These are phyloP conservation scores for Coelastrella sp. DNA, from an alignment of 139 green algal genomes.

Conservation along the genomic window DNA sequence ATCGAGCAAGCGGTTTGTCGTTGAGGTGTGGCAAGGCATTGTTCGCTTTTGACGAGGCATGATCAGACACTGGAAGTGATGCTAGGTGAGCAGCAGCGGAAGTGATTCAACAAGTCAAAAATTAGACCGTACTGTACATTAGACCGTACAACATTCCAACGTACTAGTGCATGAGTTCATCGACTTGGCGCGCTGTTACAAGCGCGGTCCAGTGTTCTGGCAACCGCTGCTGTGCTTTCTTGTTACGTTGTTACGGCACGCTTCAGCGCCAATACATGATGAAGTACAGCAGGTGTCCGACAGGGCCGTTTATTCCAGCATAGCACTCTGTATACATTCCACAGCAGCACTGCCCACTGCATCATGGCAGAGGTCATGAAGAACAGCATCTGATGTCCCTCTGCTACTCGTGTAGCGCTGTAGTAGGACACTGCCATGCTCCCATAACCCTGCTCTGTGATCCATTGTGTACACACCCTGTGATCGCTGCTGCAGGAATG, in stretches of 20 bases:
- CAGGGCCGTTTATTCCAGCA: too few species aligned
- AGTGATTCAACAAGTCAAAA: neutral
- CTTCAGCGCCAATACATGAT: neutral
- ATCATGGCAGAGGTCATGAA: neutral
- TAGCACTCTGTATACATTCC: neutral
- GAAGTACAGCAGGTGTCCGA: neutral
- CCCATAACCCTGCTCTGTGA: neutral
- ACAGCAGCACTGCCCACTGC: neutral
- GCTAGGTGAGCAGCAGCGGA: neutral
- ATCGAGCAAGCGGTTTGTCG: neutral
- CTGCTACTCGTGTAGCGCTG: neutral
- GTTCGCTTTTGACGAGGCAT: constrained; percentile 13
- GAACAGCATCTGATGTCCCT: neutral
- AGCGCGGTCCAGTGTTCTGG: too few species aligned
- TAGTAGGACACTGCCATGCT: neutral
- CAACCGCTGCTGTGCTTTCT: too few species aligned
- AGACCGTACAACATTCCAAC: too few species aligned
- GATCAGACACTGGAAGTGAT: neutral
- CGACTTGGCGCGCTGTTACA: too few species aligned
- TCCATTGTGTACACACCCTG: neutral
- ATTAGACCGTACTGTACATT: too few species aligned
- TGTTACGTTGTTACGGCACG: too few species aligned
- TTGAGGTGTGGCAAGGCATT: too few species aligned
- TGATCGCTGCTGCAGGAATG: neutral
- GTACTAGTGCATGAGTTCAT: too few species aligned